phyloP scores from a whole-genome alignment of 2,329 filamentous ascomycete species.

The Apiospora marii region DNA sequence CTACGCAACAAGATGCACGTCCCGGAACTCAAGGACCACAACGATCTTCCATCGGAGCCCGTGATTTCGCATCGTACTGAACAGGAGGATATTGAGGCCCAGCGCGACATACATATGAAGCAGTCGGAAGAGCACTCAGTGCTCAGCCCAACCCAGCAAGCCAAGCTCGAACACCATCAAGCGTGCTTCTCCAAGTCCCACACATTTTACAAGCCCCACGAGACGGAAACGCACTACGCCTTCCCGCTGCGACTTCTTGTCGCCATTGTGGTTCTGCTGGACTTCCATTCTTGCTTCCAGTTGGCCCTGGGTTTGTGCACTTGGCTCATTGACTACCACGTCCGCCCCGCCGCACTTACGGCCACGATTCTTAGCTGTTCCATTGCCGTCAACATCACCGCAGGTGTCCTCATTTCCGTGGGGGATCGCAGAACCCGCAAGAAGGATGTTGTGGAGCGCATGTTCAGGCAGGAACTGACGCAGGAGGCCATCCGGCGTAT shows the following conservation, averaged over 20 bases:
- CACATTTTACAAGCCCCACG: conserved; percentile 89
- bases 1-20: conserved; percentile 67
- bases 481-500: conserved; percentile 48
- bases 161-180: conserved; percentile 77
- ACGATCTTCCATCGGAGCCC: conserved; percentile 65
- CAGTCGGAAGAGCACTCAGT: conserved; percentile 60
- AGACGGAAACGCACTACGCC: conserved; percentile 81
- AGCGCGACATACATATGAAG: conserved; percentile 48
- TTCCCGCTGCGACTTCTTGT: conserved; percentile 80
- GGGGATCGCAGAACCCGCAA: conserved; percentile 82
- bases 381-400: conserved; percentile 79
- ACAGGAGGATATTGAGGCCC: conserved; percentile 54
- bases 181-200: conserved; percentile 82
- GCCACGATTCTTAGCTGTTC: conserved; percentile 83
- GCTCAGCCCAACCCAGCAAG: conserved; percentile 71
- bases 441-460: conserved; percentile 82
- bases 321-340: conserved; percentile 77
- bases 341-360: conserved; percentile 75
- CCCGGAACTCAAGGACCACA: conserved; percentile 70
- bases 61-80: conserved; percentile 49
- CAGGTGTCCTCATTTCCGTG: conserved; percentile 77
- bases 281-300: conserved; percentile 81
- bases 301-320: conserved; percentile 81
- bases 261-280: conserved; percentile 79
- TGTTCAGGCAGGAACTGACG: conserved; percentile 81